These are phyloP conservation scores for Anethum foeniculum DNA, from an alignment of 140 eudicot genomes.

Conservation along the genomic window DNA sequence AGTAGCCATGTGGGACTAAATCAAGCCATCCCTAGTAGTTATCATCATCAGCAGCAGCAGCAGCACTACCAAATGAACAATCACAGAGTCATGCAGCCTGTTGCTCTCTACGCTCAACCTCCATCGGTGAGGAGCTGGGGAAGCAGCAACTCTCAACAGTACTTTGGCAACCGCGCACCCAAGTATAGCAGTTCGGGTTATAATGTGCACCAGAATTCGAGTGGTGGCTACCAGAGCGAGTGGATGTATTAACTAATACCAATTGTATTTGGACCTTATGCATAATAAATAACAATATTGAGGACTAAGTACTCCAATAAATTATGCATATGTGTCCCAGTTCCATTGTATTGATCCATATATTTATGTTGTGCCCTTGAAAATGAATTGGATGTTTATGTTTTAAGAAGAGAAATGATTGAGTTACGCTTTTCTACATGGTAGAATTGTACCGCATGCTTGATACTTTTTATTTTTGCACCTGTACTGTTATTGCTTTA, in stretches of 20 bases:
- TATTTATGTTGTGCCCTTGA: background rate
- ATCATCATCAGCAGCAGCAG: background rate
- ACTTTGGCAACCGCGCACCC: background rate
- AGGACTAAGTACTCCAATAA: background rate
- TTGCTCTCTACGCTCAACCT: background rate
- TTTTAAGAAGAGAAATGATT: background rate
- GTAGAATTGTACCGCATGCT: too few relatives aligned
- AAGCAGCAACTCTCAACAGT: background rate
- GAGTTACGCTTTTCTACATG: too few relatives aligned
- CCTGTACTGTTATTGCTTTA: too few relatives aligned
- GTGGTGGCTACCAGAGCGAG: background rate
- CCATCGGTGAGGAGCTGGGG: background rate
- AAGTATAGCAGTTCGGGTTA: background rate
- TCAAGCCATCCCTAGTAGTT: background rate
- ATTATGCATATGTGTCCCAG: background rate
- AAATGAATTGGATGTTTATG: background rate
- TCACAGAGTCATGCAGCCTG: background rate
- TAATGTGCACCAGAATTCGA: background rate
- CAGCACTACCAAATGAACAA: background rate
- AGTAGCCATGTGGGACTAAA: background rate
- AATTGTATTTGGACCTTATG: background rate
- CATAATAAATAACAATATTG: background rate
- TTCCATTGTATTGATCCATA: background rate
- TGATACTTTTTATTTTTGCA: too few relatives aligned
- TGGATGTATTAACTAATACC: background rate